Percentiles rank a stretch among this genome's conserved stretches.
These are phyloP conservation scores for Ophiostoma triangulosporum DNA, from an alignment of 2,329 filamentous ascomycete species.

Conservation along the genomic window DNA sequence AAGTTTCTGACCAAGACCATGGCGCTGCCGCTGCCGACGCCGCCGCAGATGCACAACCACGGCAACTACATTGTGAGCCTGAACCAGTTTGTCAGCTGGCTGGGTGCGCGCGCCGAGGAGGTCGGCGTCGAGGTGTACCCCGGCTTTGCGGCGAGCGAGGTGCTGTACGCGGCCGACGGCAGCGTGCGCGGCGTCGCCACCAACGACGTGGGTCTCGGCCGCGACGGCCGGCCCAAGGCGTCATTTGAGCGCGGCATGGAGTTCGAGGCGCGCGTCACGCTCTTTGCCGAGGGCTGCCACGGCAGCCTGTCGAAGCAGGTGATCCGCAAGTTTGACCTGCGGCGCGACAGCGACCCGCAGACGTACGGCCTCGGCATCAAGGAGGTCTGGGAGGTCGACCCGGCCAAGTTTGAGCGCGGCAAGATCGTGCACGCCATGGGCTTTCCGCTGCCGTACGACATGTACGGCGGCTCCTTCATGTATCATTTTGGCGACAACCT, in stretches of 20 bases:
- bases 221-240: conserved; percentile 75
- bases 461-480: conserved; percentile 97
- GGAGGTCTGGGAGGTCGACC: conserved; percentile 93
- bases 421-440: conserved; percentile 83
- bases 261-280: conserved; percentile 82
- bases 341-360: conserved; percentile 80
- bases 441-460: conserved; percentile 75
- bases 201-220: conserved; percentile 77
- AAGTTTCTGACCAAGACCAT: conserved; percentile 76
- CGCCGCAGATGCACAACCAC: conserved; percentile 95
- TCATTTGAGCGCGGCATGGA: conserved; percentile 96
- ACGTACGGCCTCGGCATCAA: conserved; percentile 93
- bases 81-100: conserved; percentile 91
- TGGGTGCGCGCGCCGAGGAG: conserved; percentile 93
- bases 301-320: conserved; percentile 92
- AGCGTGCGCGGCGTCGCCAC: conserved; percentile 90
- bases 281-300: conserved; percentile 92
- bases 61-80: conserved; percentile 96
- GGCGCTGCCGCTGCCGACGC: conserved; percentile 69
- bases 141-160: conserved; percentile 86
- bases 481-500: conserved; percentile 98
- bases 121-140: conserved; percentile 91
- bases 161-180: conserved; percentile 75
- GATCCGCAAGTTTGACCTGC: conserved; percentile 83
- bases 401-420: conserved; percentile 82